Base-by-base conservation (phyloP, 192 early-diverging fungal species). In the Funneliformis mosseae region DNA sequence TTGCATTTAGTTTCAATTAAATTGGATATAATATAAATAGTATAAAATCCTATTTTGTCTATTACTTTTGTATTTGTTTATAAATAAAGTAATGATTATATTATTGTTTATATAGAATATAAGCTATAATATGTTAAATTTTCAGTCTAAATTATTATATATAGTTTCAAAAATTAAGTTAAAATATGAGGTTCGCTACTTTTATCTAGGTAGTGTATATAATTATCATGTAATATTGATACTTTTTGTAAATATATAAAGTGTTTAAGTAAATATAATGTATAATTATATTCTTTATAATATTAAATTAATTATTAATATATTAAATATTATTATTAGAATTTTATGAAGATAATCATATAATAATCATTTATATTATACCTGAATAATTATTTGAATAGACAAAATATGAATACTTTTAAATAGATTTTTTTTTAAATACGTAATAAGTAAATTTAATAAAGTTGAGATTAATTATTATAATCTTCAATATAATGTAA, bases 401-500 rank as follows among this genome's bases (percentile, higher is more conserved):
- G 9, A 73, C 27, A 27, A 12, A 50, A 41, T 73, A 8, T 48
- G 14, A 46, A 23, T 50, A 73, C n/a, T 73, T 73, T 50, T 3
- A 73, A 50, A 48, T 73, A 50, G 46, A 73, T 73, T 73, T 8
- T 46, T 8, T 11, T 73, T 43, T 27, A 73, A 73, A 50, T 0
- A 23, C 3, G 25, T 73, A 46, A 4, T 2, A 23, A 11, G 25
- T 9, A 18, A 73, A 5, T 50, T 73, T 0, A 73, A 73, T 73
- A 25, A 73, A 73, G 23, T 73, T 73, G 25, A 73, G 27, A 48
- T 73, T 27, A 73, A 73, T 73, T 43, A 43, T 39, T 68, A 68
- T 42, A 33, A 68, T 42, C 16, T 11, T 38, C 11, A 1, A 18
- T 16, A 38, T 46, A 73, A 73, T 73, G 23, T 9, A 25, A 73